Evolutionary conservation across 805 yeast genomes (phyloP).

Genomic region (Yarrowia deformans): DNA sequence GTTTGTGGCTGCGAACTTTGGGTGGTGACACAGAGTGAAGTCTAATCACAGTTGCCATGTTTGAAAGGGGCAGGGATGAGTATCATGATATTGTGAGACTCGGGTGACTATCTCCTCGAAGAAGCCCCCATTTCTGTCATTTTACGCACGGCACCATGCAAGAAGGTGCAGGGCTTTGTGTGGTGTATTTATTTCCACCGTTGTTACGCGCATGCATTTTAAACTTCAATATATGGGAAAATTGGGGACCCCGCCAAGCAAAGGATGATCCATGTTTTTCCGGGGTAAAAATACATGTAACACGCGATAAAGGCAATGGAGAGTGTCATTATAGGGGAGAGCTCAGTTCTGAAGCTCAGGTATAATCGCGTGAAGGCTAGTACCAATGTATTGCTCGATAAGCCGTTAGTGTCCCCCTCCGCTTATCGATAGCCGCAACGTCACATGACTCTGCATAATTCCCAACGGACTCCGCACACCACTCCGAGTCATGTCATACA

Average conservation of each 20-base stretch:
- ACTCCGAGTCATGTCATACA: neutral
- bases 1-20: constrained; percentile 22
- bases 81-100: too few relatives aligned
- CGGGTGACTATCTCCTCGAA: too few relatives aligned
- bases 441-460: neutral
- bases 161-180: neutral
- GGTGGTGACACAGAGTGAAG: neutral
- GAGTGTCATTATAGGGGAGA: neutral
- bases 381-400: too few relatives aligned
- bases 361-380: too few relatives aligned
- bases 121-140: neutral
- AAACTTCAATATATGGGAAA: constrained; percentile 2
- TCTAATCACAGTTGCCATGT: neutral
- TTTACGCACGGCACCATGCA: constrained; percentile 11
- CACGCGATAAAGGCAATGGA: neutral
- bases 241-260: constrained; percentile 9
- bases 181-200: constrained; percentile 6
- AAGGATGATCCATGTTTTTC: constrained; percentile 27
- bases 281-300: constrained; percentile 9
- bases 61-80: neutral
- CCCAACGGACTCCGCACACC: constrained; percentile 6
- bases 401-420: neutral
- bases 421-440: constrained; percentile 12
- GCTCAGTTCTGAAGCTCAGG: neutral
- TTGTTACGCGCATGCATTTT: neutral